phyloP scores from a whole-genome alignment of 2,329 filamentous ascomycete genomes.

The Graphilbum ipis-grandicollis region DNA sequence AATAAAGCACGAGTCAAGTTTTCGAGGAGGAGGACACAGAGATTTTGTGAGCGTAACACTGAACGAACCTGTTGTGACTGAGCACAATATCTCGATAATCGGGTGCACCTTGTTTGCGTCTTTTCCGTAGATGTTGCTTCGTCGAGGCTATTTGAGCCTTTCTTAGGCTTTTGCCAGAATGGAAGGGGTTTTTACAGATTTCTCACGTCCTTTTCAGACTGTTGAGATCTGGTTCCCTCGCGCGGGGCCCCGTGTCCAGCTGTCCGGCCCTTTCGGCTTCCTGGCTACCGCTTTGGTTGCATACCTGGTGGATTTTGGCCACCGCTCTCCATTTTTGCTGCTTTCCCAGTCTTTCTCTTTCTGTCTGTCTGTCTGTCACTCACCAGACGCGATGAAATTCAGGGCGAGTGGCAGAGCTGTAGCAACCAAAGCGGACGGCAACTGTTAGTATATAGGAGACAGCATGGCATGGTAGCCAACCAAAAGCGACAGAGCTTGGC shows the following conservation, averaged over 20 bases:
- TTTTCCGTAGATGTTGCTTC: too few relatives aligned
- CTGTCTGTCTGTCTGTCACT: conserved; percentile 32
- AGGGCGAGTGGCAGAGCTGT: conserved; percentile 63
- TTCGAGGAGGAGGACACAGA: conserved; percentile 4
- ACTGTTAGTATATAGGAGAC: too few relatives aligned
- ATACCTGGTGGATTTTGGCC: conserved; percentile 9
- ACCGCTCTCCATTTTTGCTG: conserved; percentile 3
- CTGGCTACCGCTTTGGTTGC: neutral
- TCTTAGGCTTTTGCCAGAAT: too few relatives aligned
- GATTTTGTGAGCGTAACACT: conserved; percentile 6
- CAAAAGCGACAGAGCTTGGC: neutral
- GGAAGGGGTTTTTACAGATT: too few relatives aligned
- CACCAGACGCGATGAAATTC: conserved; percentile 85
- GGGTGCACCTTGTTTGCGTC: too few relatives aligned
- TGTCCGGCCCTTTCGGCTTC: too few relatives aligned
- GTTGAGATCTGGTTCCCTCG: neutral
- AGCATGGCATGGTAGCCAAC: conserved; percentile 4
- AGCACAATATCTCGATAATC: too few relatives aligned
- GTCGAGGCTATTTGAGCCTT: too few relatives aligned
- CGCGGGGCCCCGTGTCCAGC: too few relatives aligned
- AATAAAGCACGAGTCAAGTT: too few relatives aligned
- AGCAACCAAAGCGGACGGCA: too few relatives aligned
- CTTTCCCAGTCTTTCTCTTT: neutral
- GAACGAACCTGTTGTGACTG: conserved; percentile 6
- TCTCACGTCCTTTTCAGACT: too few relatives aligned